Base-by-base conservation (phyloP, 345 rosid genomes). In the Kandelia obovata region DNA sequence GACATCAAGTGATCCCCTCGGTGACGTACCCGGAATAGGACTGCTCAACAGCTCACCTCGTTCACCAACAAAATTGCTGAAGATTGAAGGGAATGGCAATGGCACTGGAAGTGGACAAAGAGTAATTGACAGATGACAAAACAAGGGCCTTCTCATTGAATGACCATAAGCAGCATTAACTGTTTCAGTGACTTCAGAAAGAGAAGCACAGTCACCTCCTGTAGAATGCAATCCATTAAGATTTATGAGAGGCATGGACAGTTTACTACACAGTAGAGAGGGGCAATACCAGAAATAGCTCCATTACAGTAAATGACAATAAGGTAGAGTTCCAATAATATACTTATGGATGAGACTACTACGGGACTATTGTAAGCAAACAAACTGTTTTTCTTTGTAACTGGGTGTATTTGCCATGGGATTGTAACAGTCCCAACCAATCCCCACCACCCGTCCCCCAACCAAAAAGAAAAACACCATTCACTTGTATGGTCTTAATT, bases 51-150 rank as follows among this genome's bases (percentile, higher is more conserved):
- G 85, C 88, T 85, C 92, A 26, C 97, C 97, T 7, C 58, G 85
- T 73, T 76, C 82, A 57, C 97, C 92, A 32, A 95, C 84, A 5
- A 67, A 69, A 68, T 80, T 85, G 8, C 92, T 75, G 28, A 95
- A 95, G 67, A 92, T 95, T 64, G 91, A 83, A 67, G 99, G 99
- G 80, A 90, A 92, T 34, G 97, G 96, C 84, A 92, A 71, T 1
- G 99, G 99, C 77, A 95, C 73, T 0, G 96, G 96, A 53, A 95
- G 96, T 58, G 99, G 99, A 71, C 85, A 80, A n/a, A 69, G 83
- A 0, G 92, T 78, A n/a, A 74, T 85, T 0, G 97, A 90, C 8
- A 88, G 76, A 71, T 88, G 90, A 75, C 91, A 86, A 73, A 88
- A 88, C 73, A 71, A 75, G 4, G 91, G 95, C 75, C 76, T 82